These are phyloP conservation scores for Neurospora sp. DNA, from an alignment of 495 filamentous ascomycete species.

Conservation along the genomic window DNA sequence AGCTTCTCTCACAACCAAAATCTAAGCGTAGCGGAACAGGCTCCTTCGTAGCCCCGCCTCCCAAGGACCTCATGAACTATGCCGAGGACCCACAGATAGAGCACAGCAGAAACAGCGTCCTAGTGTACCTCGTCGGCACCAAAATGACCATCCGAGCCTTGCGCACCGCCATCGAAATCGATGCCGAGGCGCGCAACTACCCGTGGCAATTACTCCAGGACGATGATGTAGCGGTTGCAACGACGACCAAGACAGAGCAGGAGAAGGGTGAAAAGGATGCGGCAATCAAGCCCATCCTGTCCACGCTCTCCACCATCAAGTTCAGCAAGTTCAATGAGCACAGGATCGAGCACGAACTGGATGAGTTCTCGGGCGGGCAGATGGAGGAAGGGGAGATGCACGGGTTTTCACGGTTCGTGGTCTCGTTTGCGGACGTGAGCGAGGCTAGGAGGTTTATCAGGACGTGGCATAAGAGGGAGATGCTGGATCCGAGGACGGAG, in stretches of 20 bases:
- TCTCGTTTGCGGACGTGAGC: slow-evolving; percentile 34
- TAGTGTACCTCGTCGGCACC: slow-evolving; percentile 32
- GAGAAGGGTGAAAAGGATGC: not conserved
- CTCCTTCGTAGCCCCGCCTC: not conserved
- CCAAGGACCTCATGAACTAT: not conserved
- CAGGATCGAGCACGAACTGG: not conserved
- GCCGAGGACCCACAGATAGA: slow-evolving; percentile 32
- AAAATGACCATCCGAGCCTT: slow-evolving; percentile 15
- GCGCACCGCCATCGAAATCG: slow-evolving; percentile 27
- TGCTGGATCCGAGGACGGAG: slow-evolving; percentile 18
- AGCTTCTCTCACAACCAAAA: not conserved
- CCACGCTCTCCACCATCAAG: not conserved
- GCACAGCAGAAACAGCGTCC: slow-evolving; percentile 18
- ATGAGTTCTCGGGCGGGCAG: not conserved
- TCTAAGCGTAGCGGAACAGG: not conserved
- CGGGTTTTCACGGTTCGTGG: slow-evolving; percentile 31
- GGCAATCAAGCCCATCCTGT: not conserved
- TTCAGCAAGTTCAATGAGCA: not conserved
- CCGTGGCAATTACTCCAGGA: slow-evolving; percentile 28
- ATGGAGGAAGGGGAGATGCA: not conserved
- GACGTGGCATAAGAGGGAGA: slow-evolving; percentile 42
- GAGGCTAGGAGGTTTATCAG: slow-evolving; percentile 49
- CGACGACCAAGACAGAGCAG: slow-evolving; percentile 5
- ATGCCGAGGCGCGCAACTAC: slow-evolving; percentile 32
- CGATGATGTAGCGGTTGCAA: slow-evolving; percentile 13